These are phyloP conservation scores for Penicillium sp. DNA, from an alignment of 2,329 filamentous ascomycete genomes.

Conservation along the genomic window DNA sequence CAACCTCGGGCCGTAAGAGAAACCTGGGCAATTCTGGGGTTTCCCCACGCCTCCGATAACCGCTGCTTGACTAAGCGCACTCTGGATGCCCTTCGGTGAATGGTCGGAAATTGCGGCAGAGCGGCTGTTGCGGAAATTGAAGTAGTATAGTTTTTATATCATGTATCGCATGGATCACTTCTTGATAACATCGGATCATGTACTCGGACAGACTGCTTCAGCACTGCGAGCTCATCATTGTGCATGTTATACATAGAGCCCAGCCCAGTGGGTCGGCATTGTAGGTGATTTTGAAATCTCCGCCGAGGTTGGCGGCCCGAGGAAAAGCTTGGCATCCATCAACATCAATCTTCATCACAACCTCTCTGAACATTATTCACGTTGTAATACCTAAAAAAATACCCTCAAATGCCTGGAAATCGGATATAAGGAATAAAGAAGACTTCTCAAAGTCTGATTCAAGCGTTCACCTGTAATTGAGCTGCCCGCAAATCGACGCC, in stretches of 20 bases:
- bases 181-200: background rate
- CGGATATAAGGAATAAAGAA: background rate
- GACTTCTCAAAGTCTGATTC: too few relatives aligned
- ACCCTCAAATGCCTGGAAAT: background rate
- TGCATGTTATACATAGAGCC: background rate
- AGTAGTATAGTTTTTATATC: background rate
- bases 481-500: too few relatives aligned
- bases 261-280: background rate
- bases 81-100: background rate
- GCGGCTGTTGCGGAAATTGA: background rate
- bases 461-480: too few relatives aligned
- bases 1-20: slow-evolving; percentile 16
- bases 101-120: slow-evolving; percentile 5
- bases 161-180: background rate
- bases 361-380: background rate
- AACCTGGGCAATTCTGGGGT: slow-evolving; percentile 7
- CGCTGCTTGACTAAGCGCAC: slow-evolving; percentile 15
- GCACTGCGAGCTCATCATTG: background rate
- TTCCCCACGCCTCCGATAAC: slow-evolving; percentile 17
- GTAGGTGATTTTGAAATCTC: background rate
- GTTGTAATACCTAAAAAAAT: background rate
- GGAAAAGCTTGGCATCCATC: slow-evolving; percentile 2
- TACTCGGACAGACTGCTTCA: background rate
- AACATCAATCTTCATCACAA: background rate
- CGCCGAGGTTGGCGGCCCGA: background rate